Percentiles rank a stretch among this genome's conserved stretches.
phyloP scores from a whole-genome alignment of 352 stramenopile genomes.

The Plasmopara halstedii region DNA sequence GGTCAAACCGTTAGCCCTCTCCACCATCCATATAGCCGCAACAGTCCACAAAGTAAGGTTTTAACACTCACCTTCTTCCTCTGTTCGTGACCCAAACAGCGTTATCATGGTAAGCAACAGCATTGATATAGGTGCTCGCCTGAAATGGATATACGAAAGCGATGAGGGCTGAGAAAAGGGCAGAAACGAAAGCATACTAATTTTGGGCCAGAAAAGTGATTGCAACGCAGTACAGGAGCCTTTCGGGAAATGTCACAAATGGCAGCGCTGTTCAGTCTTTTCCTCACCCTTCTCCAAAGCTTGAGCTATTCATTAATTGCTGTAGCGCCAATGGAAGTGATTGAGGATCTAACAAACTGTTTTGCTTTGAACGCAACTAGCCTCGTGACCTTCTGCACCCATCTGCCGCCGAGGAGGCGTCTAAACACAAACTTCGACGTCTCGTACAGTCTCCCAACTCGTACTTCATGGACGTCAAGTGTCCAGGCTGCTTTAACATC shows the following conservation, averaged over 20 bases:
- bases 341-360: conserved; percentile 10
- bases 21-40: conserved; percentile 46
- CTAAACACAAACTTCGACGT: conserved; percentile 99
- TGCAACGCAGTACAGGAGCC: conserved; percentile 1
- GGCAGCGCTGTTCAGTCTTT: neutral
- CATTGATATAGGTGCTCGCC: too few species aligned
- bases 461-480: conserved; percentile 99
- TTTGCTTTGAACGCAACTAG: conserved; percentile 19
- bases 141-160: conserved; percentile 1
- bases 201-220: neutral
- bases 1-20: conserved; percentile 22
- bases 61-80: conserved; percentile 86
- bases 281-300: neutral
- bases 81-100: conserved; percentile 80
- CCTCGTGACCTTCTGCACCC: conserved; percentile 97
- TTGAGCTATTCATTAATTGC: neutral
- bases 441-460: conserved; percentile 99
- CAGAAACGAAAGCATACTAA: neutral
- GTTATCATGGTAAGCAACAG: conserved; percentile 63
- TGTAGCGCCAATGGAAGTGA: neutral
- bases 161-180: conserved; percentile 1
- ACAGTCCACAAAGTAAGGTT: neutral
- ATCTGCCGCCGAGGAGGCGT: conserved; percentile 90
- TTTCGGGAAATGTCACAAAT: neutral
- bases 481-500: conserved; percentile 99